Conservation (phyloP, 805 yeast species). For the Starmerella asiatica region DNA sequence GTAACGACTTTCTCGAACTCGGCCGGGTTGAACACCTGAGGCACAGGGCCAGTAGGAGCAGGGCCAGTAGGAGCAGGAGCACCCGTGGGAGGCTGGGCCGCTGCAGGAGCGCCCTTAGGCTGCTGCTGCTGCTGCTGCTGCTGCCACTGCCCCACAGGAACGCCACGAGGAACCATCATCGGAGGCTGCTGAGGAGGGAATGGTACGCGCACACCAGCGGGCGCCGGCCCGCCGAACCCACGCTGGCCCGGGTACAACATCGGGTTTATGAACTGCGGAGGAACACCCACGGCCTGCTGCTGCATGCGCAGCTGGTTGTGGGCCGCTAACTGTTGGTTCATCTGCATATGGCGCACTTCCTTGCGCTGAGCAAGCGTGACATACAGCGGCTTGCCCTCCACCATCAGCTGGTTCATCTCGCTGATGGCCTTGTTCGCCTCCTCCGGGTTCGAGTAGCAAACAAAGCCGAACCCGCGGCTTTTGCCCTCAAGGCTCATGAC, state of each 20-base stretch:
- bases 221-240: slow-evolving; percentile 61
- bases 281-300: slow-evolving; percentile 62
- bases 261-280: slow-evolving; percentile 60
- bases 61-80: slow-evolving; percentile 33
- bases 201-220: slow-evolving; percentile 47
- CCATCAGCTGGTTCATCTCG: slow-evolving; percentile 96
- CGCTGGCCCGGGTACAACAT: slow-evolving; percentile 44
- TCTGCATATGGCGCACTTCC: slow-evolving; percentile 92
- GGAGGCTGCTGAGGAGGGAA: slow-evolving; percentile 27
- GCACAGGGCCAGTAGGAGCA: slow-evolving; percentile 24
- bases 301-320: slow-evolving; percentile 97
- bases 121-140: slow-evolving; percentile 25
- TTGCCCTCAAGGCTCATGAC: slow-evolving; percentile 95
- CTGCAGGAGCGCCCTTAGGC: slow-evolving; percentile 28
- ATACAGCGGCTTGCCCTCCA: slow-evolving; percentile 88
- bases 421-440: slow-evolving; percentile 97
- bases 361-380: slow-evolving; percentile 98
- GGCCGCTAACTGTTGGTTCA: slow-evolving; percentile 95
- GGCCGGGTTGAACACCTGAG: slow-evolving; percentile 11
- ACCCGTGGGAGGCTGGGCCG: slow-evolving; percentile 3
- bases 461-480: slow-evolving; percentile 97
- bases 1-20: slow-evolving; percentile 54
- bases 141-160: slow-evolving; percentile 30
- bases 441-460: slow-evolving; percentile 93
- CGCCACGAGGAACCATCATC: slow-evolving; percentile 28